These are phyloP conservation scores for Ceriops decandra DNA, from an alignment of 345 rosid species.

Conservation along the genomic window DNA sequence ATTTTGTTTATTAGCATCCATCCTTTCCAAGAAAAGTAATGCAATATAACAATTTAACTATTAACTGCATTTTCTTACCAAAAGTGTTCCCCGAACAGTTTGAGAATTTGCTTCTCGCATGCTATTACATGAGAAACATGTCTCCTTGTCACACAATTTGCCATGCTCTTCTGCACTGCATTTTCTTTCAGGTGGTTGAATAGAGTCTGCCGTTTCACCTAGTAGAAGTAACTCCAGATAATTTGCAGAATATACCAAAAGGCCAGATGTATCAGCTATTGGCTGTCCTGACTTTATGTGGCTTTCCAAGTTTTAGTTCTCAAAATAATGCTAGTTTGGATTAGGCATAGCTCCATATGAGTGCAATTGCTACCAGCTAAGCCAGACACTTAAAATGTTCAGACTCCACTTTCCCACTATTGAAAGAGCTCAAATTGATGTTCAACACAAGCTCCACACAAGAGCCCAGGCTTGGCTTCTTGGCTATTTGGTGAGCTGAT, in stretches of 20 bases:
- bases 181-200: slow-evolving; percentile 23
- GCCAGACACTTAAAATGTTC: neutral
- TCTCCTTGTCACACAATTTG: slow-evolving; percentile 27
- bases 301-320: neutral
- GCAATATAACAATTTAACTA: neutral
- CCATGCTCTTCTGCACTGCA: slow-evolving; percentile 31
- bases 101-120: slow-evolving; percentile 21
- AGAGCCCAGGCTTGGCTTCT: too few relatives aligned
- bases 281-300: neutral
- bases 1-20: neutral
- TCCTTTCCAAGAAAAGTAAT: neutral
- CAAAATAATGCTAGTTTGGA: neutral
- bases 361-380: neutral
- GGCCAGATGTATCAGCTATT: neutral
- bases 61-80: slow-evolving; percentile 38
- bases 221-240: neutral
- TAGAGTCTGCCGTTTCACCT: slow-evolving; percentile 47
- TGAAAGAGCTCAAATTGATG: too few relatives aligned
- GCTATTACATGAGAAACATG: slow-evolving; percentile 36
- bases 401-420: too few relatives aligned
- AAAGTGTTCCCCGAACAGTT: slow-evolving; percentile 49
- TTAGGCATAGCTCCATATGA: neutral
- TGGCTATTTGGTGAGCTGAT: too few relatives aligned
- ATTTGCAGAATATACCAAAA: neutral
- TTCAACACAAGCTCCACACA: too few relatives aligned